Base-by-base conservation (phyloP, 2,329 filamentous ascomycete species). In the Sporothrix protearum region DNA sequence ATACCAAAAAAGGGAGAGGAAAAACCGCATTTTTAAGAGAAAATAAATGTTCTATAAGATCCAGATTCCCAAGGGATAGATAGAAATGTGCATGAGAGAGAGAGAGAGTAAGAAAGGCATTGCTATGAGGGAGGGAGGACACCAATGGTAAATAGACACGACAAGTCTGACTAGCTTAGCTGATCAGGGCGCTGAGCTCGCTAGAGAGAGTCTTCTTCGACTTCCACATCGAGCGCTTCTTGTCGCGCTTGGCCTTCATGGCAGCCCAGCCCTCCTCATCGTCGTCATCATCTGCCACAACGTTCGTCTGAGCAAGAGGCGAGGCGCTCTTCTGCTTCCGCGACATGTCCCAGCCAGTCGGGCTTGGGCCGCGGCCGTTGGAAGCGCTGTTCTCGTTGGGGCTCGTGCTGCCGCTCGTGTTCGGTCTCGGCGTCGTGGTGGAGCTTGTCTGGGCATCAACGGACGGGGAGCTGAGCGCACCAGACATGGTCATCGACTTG, bases 181-280 rank as follows among this genome's bases (percentile, higher is more conserved):
- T 81, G 76, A 86, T 85, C 74, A 86, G 79, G 28, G 83, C 80
- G 51, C 84, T 82, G 63, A 88, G 79, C 45, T 85, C 85, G 69
- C 80, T 81, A 45, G 82, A 82, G 25, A 84, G 77, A 57, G 79
- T 81, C 80, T 89, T 90, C 81, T 89, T 91, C 57, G 82, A 83
- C 78, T 84, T 86, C 89, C 89, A 91, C 47, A 86, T 75, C n/a
- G 86, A 87, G 77, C 85, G 86, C 82, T 90, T 91, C 82, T 90
- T 87, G 71, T 91, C 88, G 72, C 88, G 83, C 81, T 91, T 91
- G 71, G 87, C 87, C 77, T 88, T 88, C 88, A 92, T 90, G 39
- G 88, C 87, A 73, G 87, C 88, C 89, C 89, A 92, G 19, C 88
- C 89, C 76, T 90, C 83, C 69, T 91, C 89, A 39, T 75, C 87